Base-by-base conservation (phyloP, 805 yeast species). In the Suhomyces prunicola region DNA sequence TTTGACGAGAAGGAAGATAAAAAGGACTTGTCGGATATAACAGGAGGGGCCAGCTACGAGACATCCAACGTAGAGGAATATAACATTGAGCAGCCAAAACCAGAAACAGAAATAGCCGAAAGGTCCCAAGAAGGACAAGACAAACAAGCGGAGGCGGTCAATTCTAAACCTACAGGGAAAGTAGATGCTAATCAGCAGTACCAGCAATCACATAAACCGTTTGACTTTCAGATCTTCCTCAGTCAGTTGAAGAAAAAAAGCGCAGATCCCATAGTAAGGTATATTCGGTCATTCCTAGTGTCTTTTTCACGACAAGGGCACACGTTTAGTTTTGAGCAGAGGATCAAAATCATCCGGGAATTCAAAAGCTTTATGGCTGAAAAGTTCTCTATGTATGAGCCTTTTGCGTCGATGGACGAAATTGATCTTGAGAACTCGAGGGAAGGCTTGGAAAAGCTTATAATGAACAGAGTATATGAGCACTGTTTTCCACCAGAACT, bases 371-470 rank as follows among this genome's bases (percentile, higher is more conserved):
- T 92, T 65, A 83, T 92, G 51, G 81, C 78, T 52, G 84, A 78
- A 15, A 87, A 87, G 62, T 80, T 89, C 69, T 57, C 68, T 2
- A 65, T 74, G 13, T 85, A 76, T 60, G 87, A 87, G 56, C 97
- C 97, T 1, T 93, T 94, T 67, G 78, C 82, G 22, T 72, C 81
- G 2, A 78, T 90, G 74, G 74, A 69, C 44, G 84, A 83, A 15
- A 80, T 77, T 2, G 75, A 76, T 19, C 71, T 88, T 48, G 84
- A 78, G 39, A 90, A 92, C 63, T 86, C 96, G 2, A 74, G 85
- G 58, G 97, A 91, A 60, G 99, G 99, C 0, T 77, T 94, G 61
- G 99, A 94, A 68, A 94, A 94, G 67, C 77, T 94, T 44, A 78
- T 96, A 8, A 90, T 92, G 96, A 92, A 93, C 52, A 78, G 96